Base-by-base conservation (phyloP, 176 grass and related monocot species). In the Oryza rufipogon region DNA sequence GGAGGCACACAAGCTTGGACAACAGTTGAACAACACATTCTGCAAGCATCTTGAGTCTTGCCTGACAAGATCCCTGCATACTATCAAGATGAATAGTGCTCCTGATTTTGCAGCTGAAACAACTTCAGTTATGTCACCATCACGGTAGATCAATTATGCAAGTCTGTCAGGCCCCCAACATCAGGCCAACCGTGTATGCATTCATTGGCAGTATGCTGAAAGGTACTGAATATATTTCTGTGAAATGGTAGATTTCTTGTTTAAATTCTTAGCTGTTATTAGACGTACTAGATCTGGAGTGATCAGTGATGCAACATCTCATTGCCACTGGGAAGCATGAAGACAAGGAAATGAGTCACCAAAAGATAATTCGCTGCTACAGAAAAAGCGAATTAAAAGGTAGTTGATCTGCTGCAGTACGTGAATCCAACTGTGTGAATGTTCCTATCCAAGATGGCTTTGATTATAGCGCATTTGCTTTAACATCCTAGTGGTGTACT, bases 381-480 rank as follows among this genome's bases (percentile, higher is more conserved):
- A 78, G 74, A 42, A 22, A 68, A 61, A 15, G n/a, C 17, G 34
- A 81, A 71, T 5, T 17, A 28, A 16, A 25, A 30, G 67, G 49
- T 19, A 3, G 17, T 11, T 83, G 68, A 25, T 44, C 45, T 38
- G 11, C 14, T 83, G 41, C 25, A 52, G 26, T 14, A 22, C 32
- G 39, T 38, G 61, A 73, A 46, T 63, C 39, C 56, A 65, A 10
- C 23, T 39, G 12, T 44, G 15, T 34, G 22, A 12, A 70, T 54
- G 20, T 56, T 77, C 46, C 42, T 19, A 41, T 39, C 71, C 28
- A 20, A 16, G 38, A 16, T 7, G 14, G 28, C 26, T 47, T 64
- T 30, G 81, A 75, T 68, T 69, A 56, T 76, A 7, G 64, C 2
- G n/a, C n/a, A 26, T 66, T 77, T 45, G 64, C 73, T 67, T 77